phyloP scores from a whole-genome alignment of 768 basidiomycete genomes.

The Candolleomyces eurysporus region DNA sequence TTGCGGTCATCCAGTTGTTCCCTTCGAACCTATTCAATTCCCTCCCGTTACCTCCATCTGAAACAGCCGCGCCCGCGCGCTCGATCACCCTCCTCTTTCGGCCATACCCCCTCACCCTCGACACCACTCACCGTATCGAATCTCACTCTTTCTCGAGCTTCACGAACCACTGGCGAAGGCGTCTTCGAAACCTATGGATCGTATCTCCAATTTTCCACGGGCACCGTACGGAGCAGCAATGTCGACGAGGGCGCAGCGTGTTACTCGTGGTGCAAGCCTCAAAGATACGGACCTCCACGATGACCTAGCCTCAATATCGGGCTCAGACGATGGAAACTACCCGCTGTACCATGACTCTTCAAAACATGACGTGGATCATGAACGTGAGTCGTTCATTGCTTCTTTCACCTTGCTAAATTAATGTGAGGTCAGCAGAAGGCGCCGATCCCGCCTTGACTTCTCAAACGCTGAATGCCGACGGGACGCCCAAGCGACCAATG shows the following conservation, averaged over 20 bases:
- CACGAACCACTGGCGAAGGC: no score
- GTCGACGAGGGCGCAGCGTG: neutral
- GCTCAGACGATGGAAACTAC: constrained; percentile 55
- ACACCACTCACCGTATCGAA: neutral
- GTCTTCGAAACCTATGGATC: neutral
- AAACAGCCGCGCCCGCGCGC: constrained; percentile 4
- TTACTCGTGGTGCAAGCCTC: neutral
- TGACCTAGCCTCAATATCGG: constrained; percentile 51
- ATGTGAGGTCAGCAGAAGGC: constrained; percentile 23
- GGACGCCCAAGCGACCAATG: constrained; percentile 89
- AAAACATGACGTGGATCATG: constrained; percentile 42
- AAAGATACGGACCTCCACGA: constrained; percentile 22
- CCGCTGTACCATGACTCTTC: constrained; percentile 30
- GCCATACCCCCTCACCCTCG: neutral
- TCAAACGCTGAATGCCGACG: constrained; percentile 82
- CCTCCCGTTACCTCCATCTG: constrained; percentile 10
- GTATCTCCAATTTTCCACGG: constrained; percentile 1
- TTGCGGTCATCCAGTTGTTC: constrained; percentile 18
- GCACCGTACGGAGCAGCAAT: constrained; percentile 3
- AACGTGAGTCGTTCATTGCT: constrained; percentile 35
- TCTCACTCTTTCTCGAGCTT: no score
- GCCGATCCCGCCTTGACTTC: constrained; percentile 54
- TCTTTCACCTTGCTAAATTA: constrained; percentile 9
- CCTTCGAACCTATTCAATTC: constrained; percentile 2
- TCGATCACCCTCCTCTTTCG: constrained; percentile 7